Evolutionary conservation across 2,329 filamentous ascomycete species (phyloP).

Genomic region (Clonostachys byssicola): DNA sequence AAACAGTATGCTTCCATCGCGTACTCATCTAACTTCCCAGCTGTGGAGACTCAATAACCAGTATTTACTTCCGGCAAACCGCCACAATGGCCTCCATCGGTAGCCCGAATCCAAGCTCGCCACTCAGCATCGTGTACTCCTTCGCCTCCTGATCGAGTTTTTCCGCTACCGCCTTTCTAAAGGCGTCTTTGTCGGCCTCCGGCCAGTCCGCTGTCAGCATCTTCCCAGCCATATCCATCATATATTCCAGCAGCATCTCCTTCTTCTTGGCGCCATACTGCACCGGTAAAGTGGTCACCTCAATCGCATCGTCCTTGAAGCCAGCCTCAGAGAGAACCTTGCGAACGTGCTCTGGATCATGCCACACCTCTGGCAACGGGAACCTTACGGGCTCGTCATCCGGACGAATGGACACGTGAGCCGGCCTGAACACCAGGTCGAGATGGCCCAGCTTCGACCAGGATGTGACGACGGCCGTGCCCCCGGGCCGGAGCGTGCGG

Average conservation of each 20-base stretch:
- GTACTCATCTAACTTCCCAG: too few species aligned
- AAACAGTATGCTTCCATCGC: too few species aligned
- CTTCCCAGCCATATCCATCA: neutral
- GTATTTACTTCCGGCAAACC: neutral
- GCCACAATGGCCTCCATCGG: neutral
- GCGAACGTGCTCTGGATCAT: neutral
- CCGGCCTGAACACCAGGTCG: constrained; percentile 1
- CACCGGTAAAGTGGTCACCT: neutral
- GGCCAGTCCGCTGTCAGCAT: neutral
- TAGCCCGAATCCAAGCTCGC: neutral
- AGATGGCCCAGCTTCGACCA: constrained; percentile 9
- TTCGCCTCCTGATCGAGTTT: neutral
- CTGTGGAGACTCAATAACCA: too few species aligned
- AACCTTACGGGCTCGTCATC: constrained; percentile 1
- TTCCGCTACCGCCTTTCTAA: neutral
- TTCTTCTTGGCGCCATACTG: neutral
- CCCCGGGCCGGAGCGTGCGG: constrained; percentile 25
- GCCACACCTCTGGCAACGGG: constrained; percentile 1
- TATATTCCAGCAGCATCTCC: neutral
- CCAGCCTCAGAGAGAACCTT: neutral
- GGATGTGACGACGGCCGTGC: constrained; percentile 24
- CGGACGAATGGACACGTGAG: constrained; percentile 5
- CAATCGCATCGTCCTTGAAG: neutral
- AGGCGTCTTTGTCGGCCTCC: neutral
- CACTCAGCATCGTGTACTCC: neutral